Evolutionary conservation across 495 filamentous ascomycete species (phyloP).

Genomic region (Penicillium soppii): DNA sequence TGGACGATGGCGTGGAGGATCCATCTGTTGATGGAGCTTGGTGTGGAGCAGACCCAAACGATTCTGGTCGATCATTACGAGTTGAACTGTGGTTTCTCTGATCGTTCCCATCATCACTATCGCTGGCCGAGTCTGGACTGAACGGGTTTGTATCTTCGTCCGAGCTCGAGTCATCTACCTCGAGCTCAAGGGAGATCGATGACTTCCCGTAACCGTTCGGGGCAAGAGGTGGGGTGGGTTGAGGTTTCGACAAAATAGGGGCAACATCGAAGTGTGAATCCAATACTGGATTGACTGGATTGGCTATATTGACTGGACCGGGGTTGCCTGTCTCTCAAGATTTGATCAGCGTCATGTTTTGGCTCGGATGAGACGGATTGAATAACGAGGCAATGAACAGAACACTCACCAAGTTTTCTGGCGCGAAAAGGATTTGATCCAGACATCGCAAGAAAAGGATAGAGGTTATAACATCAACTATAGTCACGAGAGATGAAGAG

Average conservation of each 20-base stretch:
- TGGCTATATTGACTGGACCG: not conserved
- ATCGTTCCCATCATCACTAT: slow-evolving; percentile 18
- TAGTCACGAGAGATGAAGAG: slow-evolving; percentile 13
- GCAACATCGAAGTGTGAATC: not conserved
- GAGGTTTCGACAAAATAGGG: slow-evolving; percentile 6
- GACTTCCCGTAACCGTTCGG: slow-evolving; percentile 21
- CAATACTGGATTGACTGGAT: slow-evolving; percentile 1
- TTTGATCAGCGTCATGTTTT: slow-evolving; percentile 6
- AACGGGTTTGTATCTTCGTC: slow-evolving; percentile 35
- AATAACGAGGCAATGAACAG: slow-evolving; percentile 17
- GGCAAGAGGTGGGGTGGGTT: not conserved
- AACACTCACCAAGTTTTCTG: slow-evolving; percentile 38
- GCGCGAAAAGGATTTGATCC: slow-evolving; percentile 58
- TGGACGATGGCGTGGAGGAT: slow-evolving; percentile 12
- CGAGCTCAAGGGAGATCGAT: slow-evolving; percentile 18
- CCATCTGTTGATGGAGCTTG: slow-evolving; percentile 28
- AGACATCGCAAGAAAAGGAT: slow-evolving; percentile 42
- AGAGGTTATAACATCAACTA: slow-evolving; percentile 12
- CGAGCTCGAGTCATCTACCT: slow-evolving; percentile 27
- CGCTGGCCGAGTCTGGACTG: slow-evolving; percentile 28
- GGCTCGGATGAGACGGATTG: not conserved
- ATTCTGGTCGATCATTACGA: slow-evolving; percentile 19
- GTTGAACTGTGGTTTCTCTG: slow-evolving; percentile 4
- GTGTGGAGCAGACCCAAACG: slow-evolving; percentile 28
- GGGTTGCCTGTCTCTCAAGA: slow-evolving; percentile 13